Conservation (phyloP, 2,329 filamentous ascomycete species). For the Onygenales sp. region DNA sequence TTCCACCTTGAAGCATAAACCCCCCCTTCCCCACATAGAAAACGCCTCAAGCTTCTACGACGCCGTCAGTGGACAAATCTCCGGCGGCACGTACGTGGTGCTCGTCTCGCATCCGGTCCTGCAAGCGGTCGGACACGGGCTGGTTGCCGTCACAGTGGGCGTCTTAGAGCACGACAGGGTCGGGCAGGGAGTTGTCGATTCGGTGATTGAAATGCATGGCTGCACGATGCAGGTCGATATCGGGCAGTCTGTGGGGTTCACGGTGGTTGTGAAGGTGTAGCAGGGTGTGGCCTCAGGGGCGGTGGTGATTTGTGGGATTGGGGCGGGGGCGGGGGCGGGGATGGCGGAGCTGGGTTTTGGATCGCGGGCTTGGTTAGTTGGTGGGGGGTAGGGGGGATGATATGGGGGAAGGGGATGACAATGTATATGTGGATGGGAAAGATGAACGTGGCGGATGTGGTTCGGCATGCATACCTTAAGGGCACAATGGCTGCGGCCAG, state of each 20-base stretch:
- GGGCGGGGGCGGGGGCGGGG: not conserved
- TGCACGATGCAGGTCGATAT: conserved; percentile 5
- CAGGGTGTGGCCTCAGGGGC: conserved; percentile 2
- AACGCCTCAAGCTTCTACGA: not conserved
- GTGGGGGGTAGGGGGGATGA: not conserved
- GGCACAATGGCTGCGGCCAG: not conserved
- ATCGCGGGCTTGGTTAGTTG: not conserved
- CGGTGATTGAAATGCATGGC: conserved; percentile 8
- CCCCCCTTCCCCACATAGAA: not conserved
- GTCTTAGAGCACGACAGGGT: conserved; percentile 5
- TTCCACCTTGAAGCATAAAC: not conserved
- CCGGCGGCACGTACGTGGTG: not conserved
- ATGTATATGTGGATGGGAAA: not conserved
- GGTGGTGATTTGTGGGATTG: conserved; percentile 1
- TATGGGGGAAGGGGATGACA: not conserved
- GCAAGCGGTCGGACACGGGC: conserved; percentile 8
- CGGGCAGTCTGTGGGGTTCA: conserved; percentile 5
- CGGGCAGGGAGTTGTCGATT: conserved; percentile 9
- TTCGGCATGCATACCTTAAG: not conserved
- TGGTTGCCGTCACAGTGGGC: conserved; percentile 5
- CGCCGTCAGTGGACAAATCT: not conserved
- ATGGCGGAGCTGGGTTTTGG: conserved; percentile 1
- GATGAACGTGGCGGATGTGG: not conserved
- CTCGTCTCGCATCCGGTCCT: conserved; percentile 6
- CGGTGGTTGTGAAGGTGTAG: conserved; percentile 10